Evolutionary conservation across 2,329 filamentous ascomycete species (phyloP).

Genomic region (Ophiocordyceps camponoti-leonardi): DNA sequence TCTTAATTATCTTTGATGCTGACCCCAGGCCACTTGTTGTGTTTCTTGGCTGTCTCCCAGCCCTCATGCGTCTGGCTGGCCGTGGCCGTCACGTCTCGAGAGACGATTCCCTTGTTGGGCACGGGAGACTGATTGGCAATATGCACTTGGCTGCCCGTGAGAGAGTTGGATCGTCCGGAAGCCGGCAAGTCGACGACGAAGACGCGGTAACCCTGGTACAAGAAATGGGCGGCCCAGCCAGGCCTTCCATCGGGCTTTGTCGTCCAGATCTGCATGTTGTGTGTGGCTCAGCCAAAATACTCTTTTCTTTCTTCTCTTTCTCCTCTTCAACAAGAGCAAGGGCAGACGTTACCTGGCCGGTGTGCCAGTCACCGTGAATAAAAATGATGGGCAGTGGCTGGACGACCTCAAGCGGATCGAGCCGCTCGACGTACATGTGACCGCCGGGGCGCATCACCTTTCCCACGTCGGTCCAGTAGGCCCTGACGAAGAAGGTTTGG

Average conservation of each 20-base stretch:
- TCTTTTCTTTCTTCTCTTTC: neutral
- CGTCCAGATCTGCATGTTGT: slow-evolving; percentile 17
- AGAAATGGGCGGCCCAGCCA: slow-evolving; percentile 28
- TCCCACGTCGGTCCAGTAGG: slow-evolving; percentile 2
- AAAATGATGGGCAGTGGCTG: slow-evolving; percentile 13
- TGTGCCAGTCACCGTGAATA: slow-evolving; percentile 19
- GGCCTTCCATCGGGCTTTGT: slow-evolving; percentile 27
- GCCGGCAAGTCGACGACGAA: slow-evolving; percentile 25
- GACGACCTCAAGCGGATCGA: slow-evolving; percentile 7
- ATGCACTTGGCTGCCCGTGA: slow-evolving; percentile 7
- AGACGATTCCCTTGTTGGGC: slow-evolving; percentile 7
- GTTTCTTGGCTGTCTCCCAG: slow-evolving; percentile 11
- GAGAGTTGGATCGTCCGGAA: slow-evolving; percentile 17
- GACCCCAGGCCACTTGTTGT: slow-evolving; percentile 22
- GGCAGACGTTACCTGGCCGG: slow-evolving; percentile 11
- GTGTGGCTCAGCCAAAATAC: neutral
- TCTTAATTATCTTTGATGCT: neutral
- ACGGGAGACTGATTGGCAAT: slow-evolving; percentile 5
- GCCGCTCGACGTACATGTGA: slow-evolving; percentile 18
- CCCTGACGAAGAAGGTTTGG: slow-evolving; percentile 10
- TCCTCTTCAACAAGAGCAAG: too few species aligned
- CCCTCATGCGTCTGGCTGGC: slow-evolving; percentile 4
- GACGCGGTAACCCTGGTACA: slow-evolving; percentile 21
- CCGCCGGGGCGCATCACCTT: slow-evolving; percentile 5
- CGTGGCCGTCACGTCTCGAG: slow-evolving; percentile 16